phyloP scores from a whole-genome alignment of 345 rosid species.

The Physaria fendleri region DNA sequence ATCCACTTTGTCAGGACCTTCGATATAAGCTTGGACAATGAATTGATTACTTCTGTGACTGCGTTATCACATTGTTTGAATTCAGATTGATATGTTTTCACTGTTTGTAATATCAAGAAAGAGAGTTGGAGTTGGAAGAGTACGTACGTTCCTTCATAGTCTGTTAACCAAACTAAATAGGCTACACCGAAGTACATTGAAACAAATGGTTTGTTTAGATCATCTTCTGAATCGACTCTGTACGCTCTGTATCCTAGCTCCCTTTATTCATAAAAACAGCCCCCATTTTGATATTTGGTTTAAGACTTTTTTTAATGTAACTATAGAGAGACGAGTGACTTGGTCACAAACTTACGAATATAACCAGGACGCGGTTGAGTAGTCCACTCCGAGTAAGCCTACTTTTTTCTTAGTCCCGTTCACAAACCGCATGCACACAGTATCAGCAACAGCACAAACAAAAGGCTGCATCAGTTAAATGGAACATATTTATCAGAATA shows the following conservation, averaged over 20 bases:
- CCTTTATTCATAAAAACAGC: slow-evolving; percentile 33
- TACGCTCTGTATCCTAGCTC: slow-evolving; percentile 80
- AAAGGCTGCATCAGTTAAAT: slow-evolving; percentile 40
- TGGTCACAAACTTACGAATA: slow-evolving; percentile 47
- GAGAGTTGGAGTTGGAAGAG: neutral
- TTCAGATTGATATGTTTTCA: neutral
- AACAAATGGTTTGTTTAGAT: slow-evolving; percentile 70
- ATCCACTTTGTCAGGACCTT: slow-evolving; percentile 59
- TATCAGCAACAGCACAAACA: slow-evolving; percentile 81
- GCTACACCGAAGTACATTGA: slow-evolving; percentile 92
- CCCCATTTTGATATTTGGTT: neutral
- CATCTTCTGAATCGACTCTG: slow-evolving; percentile 58
- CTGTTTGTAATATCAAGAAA: neutral
- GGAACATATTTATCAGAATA: neutral
- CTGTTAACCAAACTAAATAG: slow-evolving; percentile 69
- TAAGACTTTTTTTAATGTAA: neutral
- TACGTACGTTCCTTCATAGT: slow-evolving; percentile 83
- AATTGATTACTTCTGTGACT: slow-evolving; percentile 74
- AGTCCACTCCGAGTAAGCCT: slow-evolving; percentile 82
- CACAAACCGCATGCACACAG: slow-evolving; percentile 72
- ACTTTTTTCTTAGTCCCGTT: slow-evolving; percentile 46
- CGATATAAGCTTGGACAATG: slow-evolving; percentile 67
- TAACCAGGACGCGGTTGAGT: slow-evolving; percentile 76
- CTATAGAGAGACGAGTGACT: neutral
- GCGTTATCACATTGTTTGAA: neutral